These are phyloP conservation scores for Trametes villosa DNA, from an alignment of 768 basidiomycete genomes.

Conservation along the genomic window DNA sequence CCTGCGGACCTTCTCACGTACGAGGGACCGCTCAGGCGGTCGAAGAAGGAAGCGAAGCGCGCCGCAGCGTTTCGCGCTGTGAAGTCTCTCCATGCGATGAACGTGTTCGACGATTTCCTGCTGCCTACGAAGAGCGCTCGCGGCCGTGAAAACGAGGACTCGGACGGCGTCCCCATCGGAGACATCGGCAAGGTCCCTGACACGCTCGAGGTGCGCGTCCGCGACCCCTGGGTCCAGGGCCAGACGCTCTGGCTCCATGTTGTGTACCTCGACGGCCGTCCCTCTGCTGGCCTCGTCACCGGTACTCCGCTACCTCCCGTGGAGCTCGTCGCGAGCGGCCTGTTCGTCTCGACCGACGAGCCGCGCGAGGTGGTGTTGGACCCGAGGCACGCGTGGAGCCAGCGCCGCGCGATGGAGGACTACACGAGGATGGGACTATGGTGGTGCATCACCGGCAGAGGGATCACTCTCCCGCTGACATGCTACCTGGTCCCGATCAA, in stretches of 20 bases:
- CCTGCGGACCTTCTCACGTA: slow-evolving; percentile 56
- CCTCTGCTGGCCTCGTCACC: slow-evolving; percentile 66
- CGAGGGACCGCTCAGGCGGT: slow-evolving; percentile 59
- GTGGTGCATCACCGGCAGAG: slow-evolving; percentile 64
- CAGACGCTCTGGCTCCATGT: slow-evolving; percentile 66
- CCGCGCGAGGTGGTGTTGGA: slow-evolving; percentile 46
- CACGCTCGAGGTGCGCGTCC: slow-evolving; percentile 62
- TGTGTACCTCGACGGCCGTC: slow-evolving; percentile 53
- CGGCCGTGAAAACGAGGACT: slow-evolving; percentile 54
- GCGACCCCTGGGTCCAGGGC: slow-evolving; percentile 68
- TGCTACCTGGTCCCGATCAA: slow-evolving; percentile 71
- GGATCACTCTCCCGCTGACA: slow-evolving; percentile 53
- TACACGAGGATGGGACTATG: slow-evolving; percentile 67
- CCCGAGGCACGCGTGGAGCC: slow-evolving; percentile 49
- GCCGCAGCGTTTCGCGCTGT: slow-evolving; percentile 83
- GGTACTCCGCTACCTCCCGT: slow-evolving; percentile 58
- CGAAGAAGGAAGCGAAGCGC: slow-evolving; percentile 84
- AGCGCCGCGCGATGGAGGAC: slow-evolving; percentile 59
- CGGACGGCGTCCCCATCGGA: slow-evolving; percentile 50
- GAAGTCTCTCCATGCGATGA: slow-evolving; percentile 64
- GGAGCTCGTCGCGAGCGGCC: slow-evolving; percentile 45
- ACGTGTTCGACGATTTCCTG: slow-evolving; percentile 83
- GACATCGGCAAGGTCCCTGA: slow-evolving; percentile 52
- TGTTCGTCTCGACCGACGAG: slow-evolving; percentile 40
- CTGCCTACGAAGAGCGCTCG: slow-evolving; percentile 65